phyloP scores from a whole-genome alignment of 2,329 filamentous ascomycete species.

The Boeremia lycopersici region DNA sequence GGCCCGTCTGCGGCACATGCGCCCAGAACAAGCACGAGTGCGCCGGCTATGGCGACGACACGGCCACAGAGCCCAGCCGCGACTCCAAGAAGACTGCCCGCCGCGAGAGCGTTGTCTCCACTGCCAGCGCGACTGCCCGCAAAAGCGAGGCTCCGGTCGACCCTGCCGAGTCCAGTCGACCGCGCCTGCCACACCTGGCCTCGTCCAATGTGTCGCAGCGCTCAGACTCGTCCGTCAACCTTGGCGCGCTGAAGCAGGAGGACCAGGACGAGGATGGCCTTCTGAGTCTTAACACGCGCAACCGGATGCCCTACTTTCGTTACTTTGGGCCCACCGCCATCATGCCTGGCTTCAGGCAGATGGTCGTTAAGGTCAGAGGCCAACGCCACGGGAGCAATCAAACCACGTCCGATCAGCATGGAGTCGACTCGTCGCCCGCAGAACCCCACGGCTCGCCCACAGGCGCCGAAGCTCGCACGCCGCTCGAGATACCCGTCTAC shows the following conservation, averaged over 20 bases:
- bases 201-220: constrained; percentile 27
- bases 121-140: constrained; percentile 14
- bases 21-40: constrained; percentile 56
- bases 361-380: constrained; percentile 79
- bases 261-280: constrained; percentile 17
- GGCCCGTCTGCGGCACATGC: constrained; percentile 54
- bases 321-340: constrained; percentile 93
- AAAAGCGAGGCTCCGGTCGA: constrained; percentile 30
- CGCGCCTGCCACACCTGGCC: constrained; percentile 26
- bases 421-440: constrained; percentile 45
- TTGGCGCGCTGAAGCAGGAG: constrained; percentile 28
- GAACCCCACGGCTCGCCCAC: constrained; percentile 37
- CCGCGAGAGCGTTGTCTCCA: constrained; percentile 26
- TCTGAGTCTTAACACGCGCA: constrained; percentile 57
- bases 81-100: constrained; percentile 29
- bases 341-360: constrained; percentile 89
- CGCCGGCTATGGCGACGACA: constrained; percentile 53
- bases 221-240: constrained; percentile 29
- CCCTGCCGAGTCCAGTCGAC: constrained; percentile 32
- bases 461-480: constrained; percentile 50
- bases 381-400: constrained; percentile 64
- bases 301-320: constrained; percentile 84
- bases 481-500: constrained; percentile 68
- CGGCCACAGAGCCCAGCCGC: constrained; percentile 22
- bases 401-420: constrained; percentile 58